Conservation (phyloP, 768 basidiomycete genomes). For the Lactarius evosmus region DNA sequence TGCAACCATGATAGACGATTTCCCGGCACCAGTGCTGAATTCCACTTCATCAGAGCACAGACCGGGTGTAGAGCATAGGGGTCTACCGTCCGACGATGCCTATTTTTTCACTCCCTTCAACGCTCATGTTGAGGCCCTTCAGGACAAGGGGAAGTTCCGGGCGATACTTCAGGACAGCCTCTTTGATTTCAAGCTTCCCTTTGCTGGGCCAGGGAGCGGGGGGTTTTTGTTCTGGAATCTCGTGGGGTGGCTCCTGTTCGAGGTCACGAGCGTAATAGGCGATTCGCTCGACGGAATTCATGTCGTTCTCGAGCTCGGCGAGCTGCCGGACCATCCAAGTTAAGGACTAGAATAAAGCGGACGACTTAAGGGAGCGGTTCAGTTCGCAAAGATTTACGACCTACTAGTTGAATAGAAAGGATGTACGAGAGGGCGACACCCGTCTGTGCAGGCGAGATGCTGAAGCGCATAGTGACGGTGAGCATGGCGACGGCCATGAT, state of each 20-base stretch:
- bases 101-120: constrained; percentile 81
- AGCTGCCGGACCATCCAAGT: constrained; percentile 75
- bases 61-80: constrained; percentile 20
- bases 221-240: constrained; percentile 57
- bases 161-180: constrained; percentile 78
- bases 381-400: constrained; percentile 1
- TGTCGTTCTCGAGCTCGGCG: constrained; percentile 89
- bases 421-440: constrained; percentile 78
- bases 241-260: constrained; percentile 80
- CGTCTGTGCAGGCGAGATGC: constrained; percentile 75
- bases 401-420: constrained; percentile 70
- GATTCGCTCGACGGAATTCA: constrained; percentile 85
- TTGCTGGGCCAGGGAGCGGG: constrained; percentile 67
- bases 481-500: constrained; percentile 80
- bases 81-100: constrained; percentile 74
- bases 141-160: constrained; percentile 86
- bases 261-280: constrained; percentile 76
- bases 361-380: not conserved
- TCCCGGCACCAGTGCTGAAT: constrained; percentile 75
- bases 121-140: constrained; percentile 70
- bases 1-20: constrained; percentile 86
- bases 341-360: constrained; percentile 44
- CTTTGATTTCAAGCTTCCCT: constrained; percentile 70
- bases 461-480: constrained; percentile 69
- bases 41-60: constrained; percentile 1